Conservation (phyloP, 2,329 filamentous ascomycete species). For the Torrubiellomyces zombiae region DNA sequence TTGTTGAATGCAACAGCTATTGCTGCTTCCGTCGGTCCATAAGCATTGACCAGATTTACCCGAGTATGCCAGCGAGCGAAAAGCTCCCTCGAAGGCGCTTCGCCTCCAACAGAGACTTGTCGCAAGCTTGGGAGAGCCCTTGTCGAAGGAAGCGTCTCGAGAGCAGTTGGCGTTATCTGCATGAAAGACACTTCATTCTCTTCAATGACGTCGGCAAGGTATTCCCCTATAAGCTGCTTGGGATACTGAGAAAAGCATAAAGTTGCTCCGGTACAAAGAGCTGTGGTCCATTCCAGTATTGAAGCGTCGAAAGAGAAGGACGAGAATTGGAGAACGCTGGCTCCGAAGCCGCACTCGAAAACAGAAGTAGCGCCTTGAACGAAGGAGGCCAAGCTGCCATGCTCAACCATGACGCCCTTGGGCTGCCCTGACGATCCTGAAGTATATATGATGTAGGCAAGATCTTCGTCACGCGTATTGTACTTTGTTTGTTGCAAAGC, state of each 20-base stretch:
- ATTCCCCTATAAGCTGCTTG: slow-evolving; percentile 3
- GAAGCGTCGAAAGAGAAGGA: slow-evolving; percentile 4
- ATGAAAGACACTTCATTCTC: slow-evolving; percentile 2
- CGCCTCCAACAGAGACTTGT: slow-evolving; percentile 2
- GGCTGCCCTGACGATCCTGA: slow-evolving; percentile 3
- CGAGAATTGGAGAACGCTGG: slow-evolving; percentile 2
- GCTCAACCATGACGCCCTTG: slow-evolving; percentile 4
- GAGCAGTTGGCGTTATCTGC: slow-evolving; percentile 3
- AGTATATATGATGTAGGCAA: slow-evolving; percentile 4
- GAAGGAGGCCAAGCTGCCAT: slow-evolving; percentile 2
- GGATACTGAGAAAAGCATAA: slow-evolving; percentile 4
- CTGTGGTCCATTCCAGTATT: slow-evolving; percentile 3
- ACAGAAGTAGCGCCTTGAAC: slow-evolving; percentile 1
- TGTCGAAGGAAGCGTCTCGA: slow-evolving; percentile 2
- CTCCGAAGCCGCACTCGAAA: slow-evolving; percentile 2
- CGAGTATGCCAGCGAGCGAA: slow-evolving; percentile 4
- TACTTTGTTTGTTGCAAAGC: slow-evolving; percentile 1
- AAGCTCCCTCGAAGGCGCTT: slow-evolving; percentile 3
- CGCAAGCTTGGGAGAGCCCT: background rate
- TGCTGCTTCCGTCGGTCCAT: slow-evolving; percentile 2
- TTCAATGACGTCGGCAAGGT: slow-evolving; percentile 4
- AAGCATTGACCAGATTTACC: slow-evolving; percentile 3
- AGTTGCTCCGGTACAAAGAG: slow-evolving; percentile 2
- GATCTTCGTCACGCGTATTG: slow-evolving; percentile 3
- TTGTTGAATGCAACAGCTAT: slow-evolving; percentile 4